Conservation (phyloP, 1,284 basidiomycete genomes). For the Cryptococcus hybrid region DNA sequence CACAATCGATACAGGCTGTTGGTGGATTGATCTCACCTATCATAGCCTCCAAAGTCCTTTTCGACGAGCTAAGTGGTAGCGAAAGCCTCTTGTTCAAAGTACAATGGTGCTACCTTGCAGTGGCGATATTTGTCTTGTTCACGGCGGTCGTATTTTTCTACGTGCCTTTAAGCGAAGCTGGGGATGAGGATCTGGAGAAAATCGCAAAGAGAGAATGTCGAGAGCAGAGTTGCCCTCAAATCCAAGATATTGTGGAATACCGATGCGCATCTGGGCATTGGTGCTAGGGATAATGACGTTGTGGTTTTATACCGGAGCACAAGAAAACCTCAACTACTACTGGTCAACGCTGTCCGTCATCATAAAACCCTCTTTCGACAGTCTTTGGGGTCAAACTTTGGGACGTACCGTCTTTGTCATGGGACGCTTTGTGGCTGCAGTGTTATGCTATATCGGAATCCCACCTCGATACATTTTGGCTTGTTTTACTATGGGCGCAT, state of each 20-base stretch:
- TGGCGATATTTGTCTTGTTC: slow-evolving; percentile 43
- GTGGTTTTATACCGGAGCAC: slow-evolving; percentile 42
- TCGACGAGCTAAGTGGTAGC: slow-evolving; percentile 19
- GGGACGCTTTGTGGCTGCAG: slow-evolving; percentile 38
- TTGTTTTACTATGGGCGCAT: slow-evolving; percentile 30
- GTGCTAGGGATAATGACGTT: slow-evolving; percentile 29
- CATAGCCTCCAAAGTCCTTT: slow-evolving; percentile 39
- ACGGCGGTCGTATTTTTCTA: slow-evolving; percentile 48
- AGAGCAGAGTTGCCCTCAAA: slow-evolving; percentile 18
- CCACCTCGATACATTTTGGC: slow-evolving; percentile 38
- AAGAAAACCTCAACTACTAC: slow-evolving; percentile 41
- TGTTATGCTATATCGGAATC: slow-evolving; percentile 33
- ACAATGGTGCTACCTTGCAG: slow-evolving; percentile 50
- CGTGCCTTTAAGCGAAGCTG: slow-evolving; percentile 42
- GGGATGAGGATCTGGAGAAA: slow-evolving; percentile 40
- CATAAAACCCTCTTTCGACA: slow-evolving; percentile 22
- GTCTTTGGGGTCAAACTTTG: slow-evolving; percentile 33
- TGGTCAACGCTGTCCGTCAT: slow-evolving; percentile 21
- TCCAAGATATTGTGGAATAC: slow-evolving; percentile 15
- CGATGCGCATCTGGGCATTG: slow-evolving; percentile 21
- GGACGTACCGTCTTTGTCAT: slow-evolving; percentile 34
- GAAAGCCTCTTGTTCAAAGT: slow-evolving; percentile 36
- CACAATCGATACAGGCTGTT: slow-evolving; percentile 47
- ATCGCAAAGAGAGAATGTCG: slow-evolving; percentile 28
- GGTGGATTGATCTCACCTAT: slow-evolving; percentile 40